Base-by-base conservation (phyloP, 768 basidiomycete genomes). In the Tricholoma matsutake region DNA sequence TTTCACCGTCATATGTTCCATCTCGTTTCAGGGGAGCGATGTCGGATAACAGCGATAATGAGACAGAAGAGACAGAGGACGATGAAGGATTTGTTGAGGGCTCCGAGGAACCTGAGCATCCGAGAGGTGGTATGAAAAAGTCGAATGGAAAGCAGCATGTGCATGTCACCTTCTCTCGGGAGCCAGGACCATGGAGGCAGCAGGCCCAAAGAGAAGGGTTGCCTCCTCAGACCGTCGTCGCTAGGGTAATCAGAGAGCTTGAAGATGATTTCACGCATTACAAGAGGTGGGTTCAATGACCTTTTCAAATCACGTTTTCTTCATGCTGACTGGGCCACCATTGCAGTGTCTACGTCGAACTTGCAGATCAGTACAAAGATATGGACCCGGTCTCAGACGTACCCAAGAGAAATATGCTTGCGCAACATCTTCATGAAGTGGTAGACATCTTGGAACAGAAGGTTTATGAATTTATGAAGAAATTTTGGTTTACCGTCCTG, bases 251-350 rank as follows among this genome's bases (percentile, higher is more conserved):
- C 31, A 72, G 89, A 61, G 94, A 96, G 73, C 79, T 99, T 7
- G 96, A 98, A 71, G 94, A 94, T 62, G 96, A 99, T 70, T 98
- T 98, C 69, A 85, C 85, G 35, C 93, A 94, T 75, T 96, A 96
- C 73, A 97, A 94, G 75, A 87, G 89, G 97, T 98, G 65, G 29
- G 86, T 77, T 22, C 32, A 35, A 16, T 60, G 52, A 51, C 37
- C 43, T n/a, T 58, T 49, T 37, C 39, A 20, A 28, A 58, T 37
- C 22, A n/a, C 43, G 22, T 61, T 56, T 18, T 51, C 43, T 18
- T 61, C 54, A 13, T 49, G 22, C 32, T 57, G 34, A 62, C 59
- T 58, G 59, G 45, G 34, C 16, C 41, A 56, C 49, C n/a, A 6
- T 25, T 47, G 53, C 64, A 98, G 96, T 65, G 87, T 97, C 53